phyloP scores from a whole-genome alignment of 768 basidiomycete species.

The Rhodotorula graminis region DNA sequence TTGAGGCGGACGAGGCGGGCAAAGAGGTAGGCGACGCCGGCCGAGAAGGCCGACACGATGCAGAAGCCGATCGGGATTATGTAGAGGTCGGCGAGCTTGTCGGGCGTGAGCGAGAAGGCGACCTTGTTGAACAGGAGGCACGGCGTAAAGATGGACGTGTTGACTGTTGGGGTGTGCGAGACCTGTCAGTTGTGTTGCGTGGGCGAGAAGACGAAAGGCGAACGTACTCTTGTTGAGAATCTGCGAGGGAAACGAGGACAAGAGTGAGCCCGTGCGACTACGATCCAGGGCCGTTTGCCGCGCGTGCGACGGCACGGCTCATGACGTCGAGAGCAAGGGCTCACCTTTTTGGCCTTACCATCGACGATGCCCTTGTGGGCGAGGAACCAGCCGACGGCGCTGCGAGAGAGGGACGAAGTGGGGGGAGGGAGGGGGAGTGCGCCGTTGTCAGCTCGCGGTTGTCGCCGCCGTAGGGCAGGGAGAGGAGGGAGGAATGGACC shows the following conservation, averaged over 20 bases:
- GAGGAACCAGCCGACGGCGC: constrained; percentile 53
- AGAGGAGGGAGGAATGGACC: neutral
- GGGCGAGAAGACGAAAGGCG: too few species aligned
- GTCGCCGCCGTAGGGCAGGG: too few species aligned
- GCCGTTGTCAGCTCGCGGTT: neutral
- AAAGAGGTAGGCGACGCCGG: constrained; percentile 61
- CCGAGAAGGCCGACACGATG: constrained; percentile 68
- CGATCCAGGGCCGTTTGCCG: too few species aligned
- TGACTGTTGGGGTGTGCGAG: constrained; percentile 49
- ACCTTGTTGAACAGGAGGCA: constrained; percentile 51
- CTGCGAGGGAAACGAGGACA: constrained; percentile 50
- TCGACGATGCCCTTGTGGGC: constrained; percentile 76
- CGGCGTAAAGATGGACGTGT: constrained; percentile 71
- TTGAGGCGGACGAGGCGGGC: constrained; percentile 64
- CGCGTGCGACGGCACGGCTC: too few species aligned
- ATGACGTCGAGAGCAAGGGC: neutral
- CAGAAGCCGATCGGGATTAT: constrained; percentile 75
- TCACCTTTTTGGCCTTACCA: constrained; percentile 79
- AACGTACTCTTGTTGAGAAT: constrained; percentile 35
- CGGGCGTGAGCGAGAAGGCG: constrained; percentile 82
- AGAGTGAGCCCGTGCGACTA: neutral
- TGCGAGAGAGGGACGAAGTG: neutral
- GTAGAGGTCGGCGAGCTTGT: constrained; percentile 69
- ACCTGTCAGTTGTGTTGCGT: neutral
- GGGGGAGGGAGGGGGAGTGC: neutral